Percentiles rank a stretch among this genome's conserved stretches.
phyloP scores from a whole-genome alignment of 1,284 basidiomycete genomes.

The Sporisorium reilianum region DNA sequence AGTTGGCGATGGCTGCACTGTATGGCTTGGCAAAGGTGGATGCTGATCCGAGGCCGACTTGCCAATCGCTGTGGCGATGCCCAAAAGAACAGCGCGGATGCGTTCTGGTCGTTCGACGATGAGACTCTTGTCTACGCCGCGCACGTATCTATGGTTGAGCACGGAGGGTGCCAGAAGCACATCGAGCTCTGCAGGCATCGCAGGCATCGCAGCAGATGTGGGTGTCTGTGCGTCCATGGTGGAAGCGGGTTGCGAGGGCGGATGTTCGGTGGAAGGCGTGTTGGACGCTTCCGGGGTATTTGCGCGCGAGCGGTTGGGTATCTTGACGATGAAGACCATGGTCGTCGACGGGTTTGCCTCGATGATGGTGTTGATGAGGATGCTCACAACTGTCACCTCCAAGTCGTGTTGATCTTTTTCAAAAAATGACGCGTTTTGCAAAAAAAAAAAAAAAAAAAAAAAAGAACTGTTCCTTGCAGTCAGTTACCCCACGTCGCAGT shows the following conservation, averaged over 20 bases:
- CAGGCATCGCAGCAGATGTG: no score
- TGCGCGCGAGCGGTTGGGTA: constrained; percentile 52
- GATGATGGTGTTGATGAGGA: background rate
- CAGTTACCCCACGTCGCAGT: no score
- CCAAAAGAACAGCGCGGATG: constrained; percentile 63
- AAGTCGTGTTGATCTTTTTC: constrained; percentile 8
- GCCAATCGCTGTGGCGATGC: constrained; percentile 54
- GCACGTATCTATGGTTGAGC: constrained; percentile 64
- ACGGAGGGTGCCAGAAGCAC: constrained; percentile 62
- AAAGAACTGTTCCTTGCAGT: no score
- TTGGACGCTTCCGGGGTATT: constrained; percentile 41
- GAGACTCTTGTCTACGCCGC: constrained; percentile 60
- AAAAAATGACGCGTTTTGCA: background rate
- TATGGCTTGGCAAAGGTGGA: constrained; percentile 13
- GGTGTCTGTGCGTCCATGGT: constrained; percentile 2
- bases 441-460: constrained; percentile 8
- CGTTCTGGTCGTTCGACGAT: constrained; percentile 68
- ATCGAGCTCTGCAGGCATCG: constrained; percentile 44
- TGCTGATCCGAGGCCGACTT: constrained; percentile 14
- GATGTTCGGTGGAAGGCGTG: constrained; percentile 16
- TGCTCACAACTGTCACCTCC: background rate
- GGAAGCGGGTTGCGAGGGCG: background rate
- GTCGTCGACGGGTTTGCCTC: background rate
- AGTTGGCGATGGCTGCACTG: constrained; percentile 8
- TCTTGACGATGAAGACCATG: constrained; percentile 67